phyloP scores from a whole-genome alignment of 768 basidiomycete genomes.

The Tricholoma furcatifolium region DNA sequence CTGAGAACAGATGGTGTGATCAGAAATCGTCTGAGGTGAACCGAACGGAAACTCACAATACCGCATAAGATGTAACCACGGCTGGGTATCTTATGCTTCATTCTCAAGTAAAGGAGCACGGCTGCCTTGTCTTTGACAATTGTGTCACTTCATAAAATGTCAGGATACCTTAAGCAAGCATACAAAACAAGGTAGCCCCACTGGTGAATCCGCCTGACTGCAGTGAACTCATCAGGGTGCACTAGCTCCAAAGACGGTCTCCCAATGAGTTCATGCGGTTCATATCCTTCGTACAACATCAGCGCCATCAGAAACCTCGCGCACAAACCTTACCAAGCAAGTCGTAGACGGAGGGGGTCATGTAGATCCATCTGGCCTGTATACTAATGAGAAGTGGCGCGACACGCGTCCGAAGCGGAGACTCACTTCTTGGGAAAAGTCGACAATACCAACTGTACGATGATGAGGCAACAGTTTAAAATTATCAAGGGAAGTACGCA shows the following conservation, averaged over 20 bases:
- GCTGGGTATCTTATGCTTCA: slow-evolving; percentile 77
- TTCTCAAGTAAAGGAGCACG: slow-evolving; percentile 71
- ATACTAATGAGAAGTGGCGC: slow-evolving; percentile 13
- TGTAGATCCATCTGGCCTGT: slow-evolving; percentile 66
- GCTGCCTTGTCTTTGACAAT: slow-evolving; percentile 80
- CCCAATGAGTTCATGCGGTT: slow-evolving; percentile 70
- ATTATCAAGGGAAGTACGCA: slow-evolving; percentile 34
- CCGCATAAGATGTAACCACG: slow-evolving; percentile 75
- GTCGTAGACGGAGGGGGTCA: slow-evolving; percentile 65
- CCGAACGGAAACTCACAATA: slow-evolving; percentile 49
- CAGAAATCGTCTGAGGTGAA: background rate
- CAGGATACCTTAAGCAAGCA: background rate
- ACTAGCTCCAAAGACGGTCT: slow-evolving; percentile 71
- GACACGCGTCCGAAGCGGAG: slow-evolving; percentile 1
- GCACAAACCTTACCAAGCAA: slow-evolving; percentile 47
- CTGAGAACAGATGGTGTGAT: slow-evolving; percentile 10
- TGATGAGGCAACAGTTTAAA: slow-evolving; percentile 3
- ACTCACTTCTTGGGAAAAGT: slow-evolving; percentile 71
- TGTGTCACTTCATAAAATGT: slow-evolving; percentile 52
- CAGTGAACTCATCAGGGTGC: slow-evolving; percentile 75
- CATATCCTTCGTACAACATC: slow-evolving; percentile 52
- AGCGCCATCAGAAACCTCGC: background rate
- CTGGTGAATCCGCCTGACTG: slow-evolving; percentile 72
- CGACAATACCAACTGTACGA: slow-evolving; percentile 69
- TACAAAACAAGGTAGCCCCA: slow-evolving; percentile 27